Evolutionary conservation across 2,329 filamentous ascomycete genomes (phyloP).

Genomic region (Magnaporthiopsis rhizophila): DNA sequence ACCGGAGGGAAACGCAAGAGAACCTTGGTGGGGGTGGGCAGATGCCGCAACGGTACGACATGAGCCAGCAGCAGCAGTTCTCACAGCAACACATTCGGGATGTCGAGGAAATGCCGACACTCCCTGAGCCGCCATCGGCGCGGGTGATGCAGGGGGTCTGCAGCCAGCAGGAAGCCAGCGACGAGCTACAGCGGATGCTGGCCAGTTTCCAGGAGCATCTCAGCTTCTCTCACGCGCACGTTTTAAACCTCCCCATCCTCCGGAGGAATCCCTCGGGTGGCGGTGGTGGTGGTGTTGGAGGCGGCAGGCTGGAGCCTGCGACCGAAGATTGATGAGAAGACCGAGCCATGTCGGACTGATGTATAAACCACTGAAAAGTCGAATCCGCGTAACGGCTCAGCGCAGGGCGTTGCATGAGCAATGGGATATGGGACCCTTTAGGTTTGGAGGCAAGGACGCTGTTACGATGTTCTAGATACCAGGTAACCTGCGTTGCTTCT

Average conservation of each 20-base stretch:
- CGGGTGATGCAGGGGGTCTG: conserved; percentile 36
- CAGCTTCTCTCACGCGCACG: conserved; percentile 21
- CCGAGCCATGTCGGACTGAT: not conserved
- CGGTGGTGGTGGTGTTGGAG: not conserved
- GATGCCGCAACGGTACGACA: conserved; percentile 9
- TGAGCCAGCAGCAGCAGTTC: conserved; percentile 10
- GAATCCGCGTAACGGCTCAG: not conserved
- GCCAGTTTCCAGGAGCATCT: conserved; percentile 26
- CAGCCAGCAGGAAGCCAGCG: conserved; percentile 22
- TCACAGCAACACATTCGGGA: conserved; percentile 2
- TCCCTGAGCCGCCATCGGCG: conserved; percentile 29
- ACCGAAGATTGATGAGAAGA: not conserved
- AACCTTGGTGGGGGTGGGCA: conserved; percentile 1
- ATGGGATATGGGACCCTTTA: not conserved
- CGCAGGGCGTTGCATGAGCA: not conserved
- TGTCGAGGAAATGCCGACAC: conserved; percentile 10
- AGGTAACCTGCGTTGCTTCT: not conserved
- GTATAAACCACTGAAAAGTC: not conserved
- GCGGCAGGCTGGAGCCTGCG: conserved; percentile 2
- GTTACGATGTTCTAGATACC: not conserved
- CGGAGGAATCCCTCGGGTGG: conserved; percentile 9
- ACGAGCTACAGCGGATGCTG: conserved; percentile 25
- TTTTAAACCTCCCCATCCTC: conserved; percentile 19
- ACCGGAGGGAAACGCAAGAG: conserved; percentile 9
- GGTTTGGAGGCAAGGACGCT: not conserved